phyloP scores from a whole-genome alignment of 352 stramenopile species.

The Globisporangium polare region DNA sequence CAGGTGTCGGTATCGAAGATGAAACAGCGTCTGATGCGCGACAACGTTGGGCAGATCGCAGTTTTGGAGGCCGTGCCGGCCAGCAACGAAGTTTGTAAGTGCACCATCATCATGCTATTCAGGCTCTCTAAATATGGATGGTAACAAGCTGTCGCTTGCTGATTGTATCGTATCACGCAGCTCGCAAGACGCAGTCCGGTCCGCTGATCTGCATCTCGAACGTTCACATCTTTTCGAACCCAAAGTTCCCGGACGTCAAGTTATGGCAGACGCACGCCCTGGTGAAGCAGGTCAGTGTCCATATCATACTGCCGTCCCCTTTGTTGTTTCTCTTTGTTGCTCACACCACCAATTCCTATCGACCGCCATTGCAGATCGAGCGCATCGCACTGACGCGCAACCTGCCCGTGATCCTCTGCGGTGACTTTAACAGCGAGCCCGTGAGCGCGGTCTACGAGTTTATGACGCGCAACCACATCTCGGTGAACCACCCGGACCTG shows the following conservation, averaged over 20 bases:
- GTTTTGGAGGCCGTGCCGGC: constrained; percentile 94
- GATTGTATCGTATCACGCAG: constrained; percentile 13
- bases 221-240: constrained; percentile 98
- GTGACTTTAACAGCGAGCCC: constrained; percentile 99
- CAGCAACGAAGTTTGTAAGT: constrained; percentile 61
- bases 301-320: not conserved
- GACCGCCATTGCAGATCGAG: constrained; percentile 49
- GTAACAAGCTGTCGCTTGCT: not conserved
- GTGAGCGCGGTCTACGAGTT: constrained; percentile 97
- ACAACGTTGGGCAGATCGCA: constrained; percentile 98
- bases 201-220: constrained; percentile 94
- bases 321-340: not conserved
- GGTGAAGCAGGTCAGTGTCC: constrained; percentile 61
- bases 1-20: constrained; percentile 46
- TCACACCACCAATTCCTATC: not conserved
- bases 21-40: constrained; percentile 90
- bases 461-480: constrained; percentile 87
- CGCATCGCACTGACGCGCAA: constrained; percentile 61
- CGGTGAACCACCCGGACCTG: constrained; percentile 89
- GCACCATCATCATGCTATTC: not conserved
- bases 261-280: constrained; percentile 95
- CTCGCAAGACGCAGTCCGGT: constrained; percentile 45
- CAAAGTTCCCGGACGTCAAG: constrained; percentile 98
- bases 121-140: no score
- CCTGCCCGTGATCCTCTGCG: constrained; percentile 95